Base-by-base conservation (phyloP, 331 rosid species). In the Stylosanthes scabra region DNA sequence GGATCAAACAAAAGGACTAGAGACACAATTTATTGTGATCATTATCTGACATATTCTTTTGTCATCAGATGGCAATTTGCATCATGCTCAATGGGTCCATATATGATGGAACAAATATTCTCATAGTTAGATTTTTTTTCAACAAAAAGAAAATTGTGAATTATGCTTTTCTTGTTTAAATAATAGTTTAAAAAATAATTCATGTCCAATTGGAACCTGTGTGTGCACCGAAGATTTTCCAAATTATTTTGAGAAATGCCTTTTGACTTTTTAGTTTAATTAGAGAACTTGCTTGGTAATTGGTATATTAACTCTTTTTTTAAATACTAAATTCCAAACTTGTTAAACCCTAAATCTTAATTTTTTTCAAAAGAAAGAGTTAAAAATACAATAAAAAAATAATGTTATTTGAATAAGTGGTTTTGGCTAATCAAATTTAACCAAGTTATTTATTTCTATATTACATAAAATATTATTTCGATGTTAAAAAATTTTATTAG, bases 21-120 rank as follows among this genome's bases (percentile, higher is more conserved):
- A 54, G 60, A 61, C 72, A 59, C 75, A 70, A 50, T 9, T 40
- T 20, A 20, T 20, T 20, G 54, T 64, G 70, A 70, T 79, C 37
- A 79, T 66, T 37, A 9, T 68, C 75, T 52, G 81, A 58, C 69
- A 74, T 63, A 58, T 52, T 78, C 55, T 49, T 45, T 58, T 59
- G 71, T 60, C 39, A 72, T 9, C 20, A 60, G 50, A 62, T 80
- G 59, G 63, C 77, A 78, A 69, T 60, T 68, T 59, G 81, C 64
- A 64, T 42, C 68, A 64, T 74, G 67, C 60, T 59, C 51, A 62
- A 51, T 63, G 66, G 63, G 63, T 66, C 74, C 40, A 0, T 72
- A 50, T 58, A 80, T 37, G 62, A 60, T 67, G 34, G 71, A 11
- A 42, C 65, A 42, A 45, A 65, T 2, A 65, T 65, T 27, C 13